Conservation (phyloP, 441 rosid species). For the Capsella rubella region DNA sequence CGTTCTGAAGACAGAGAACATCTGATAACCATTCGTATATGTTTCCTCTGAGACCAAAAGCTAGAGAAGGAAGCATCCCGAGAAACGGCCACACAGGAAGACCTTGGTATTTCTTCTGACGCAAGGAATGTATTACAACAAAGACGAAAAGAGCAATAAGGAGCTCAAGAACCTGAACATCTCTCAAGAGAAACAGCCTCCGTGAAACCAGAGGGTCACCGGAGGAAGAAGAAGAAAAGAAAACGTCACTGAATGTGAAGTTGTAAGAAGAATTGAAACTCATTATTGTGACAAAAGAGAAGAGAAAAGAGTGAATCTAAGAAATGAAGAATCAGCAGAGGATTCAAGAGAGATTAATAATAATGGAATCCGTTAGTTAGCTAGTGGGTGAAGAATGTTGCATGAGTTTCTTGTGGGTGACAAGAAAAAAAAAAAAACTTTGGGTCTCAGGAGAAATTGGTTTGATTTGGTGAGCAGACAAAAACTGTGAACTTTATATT, state of each 20-base stretch:
- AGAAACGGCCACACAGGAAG: constrained; percentile 84
- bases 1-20: constrained; percentile 62
- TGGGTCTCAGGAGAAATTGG: constrained; percentile 32
- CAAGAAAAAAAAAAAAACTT: background rate
- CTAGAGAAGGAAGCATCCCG: constrained; percentile 86
- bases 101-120: constrained; percentile 70
- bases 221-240: constrained; percentile 42
- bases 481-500: constrained; percentile 33
- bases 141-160: constrained; percentile 64
- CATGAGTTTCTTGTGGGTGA: constrained; percentile 43
- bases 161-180: constrained; percentile 74
- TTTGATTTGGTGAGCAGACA: constrained; percentile 52
- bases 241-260: constrained; percentile 40
- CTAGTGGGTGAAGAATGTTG: constrained; percentile 46
- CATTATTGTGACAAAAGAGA: constrained; percentile 56
- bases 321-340: constrained; percentile 33
- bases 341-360: constrained; percentile 47
- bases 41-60: constrained; percentile 53
- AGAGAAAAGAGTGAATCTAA: constrained; percentile 7
- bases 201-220: constrained; percentile 33
- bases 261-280: constrained; percentile 47
- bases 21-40: constrained; percentile 77
- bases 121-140: constrained; percentile 61
- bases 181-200: constrained; percentile 48
- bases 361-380: constrained; percentile 40